These are phyloP conservation scores for Rhodotorula graminis DNA, from an alignment of 768 basidiomycete genomes.

Conservation along the genomic window DNA sequence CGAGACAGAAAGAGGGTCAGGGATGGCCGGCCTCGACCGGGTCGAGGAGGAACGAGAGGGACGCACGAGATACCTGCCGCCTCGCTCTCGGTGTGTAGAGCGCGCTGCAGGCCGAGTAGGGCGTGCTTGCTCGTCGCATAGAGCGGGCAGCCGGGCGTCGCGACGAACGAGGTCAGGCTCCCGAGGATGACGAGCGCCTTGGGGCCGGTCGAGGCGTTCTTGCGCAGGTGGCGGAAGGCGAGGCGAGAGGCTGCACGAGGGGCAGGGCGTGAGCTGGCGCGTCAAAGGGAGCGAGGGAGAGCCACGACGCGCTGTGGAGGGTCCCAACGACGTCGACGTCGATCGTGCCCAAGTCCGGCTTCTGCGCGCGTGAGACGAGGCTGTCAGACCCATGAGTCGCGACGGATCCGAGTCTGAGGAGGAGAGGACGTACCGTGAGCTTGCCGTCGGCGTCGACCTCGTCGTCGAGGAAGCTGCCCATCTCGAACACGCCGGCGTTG, in stretches of 20 bases:
- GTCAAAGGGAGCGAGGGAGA: neutral
- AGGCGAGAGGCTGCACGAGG: neutral
- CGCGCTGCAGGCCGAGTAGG: neutral
- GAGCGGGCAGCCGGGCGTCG: neutral
- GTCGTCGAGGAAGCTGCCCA: neutral
- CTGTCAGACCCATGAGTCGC: too few relatives aligned
- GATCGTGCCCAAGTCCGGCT: neutral
- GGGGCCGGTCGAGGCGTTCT: neutral
- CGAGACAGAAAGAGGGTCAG: neutral
- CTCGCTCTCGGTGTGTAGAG: neutral
- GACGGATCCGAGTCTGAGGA: too few relatives aligned
- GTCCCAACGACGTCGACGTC: neutral
- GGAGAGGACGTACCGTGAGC: neutral
- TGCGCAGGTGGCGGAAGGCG: neutral
- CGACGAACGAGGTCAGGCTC: neutral
- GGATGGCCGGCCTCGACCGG: too few relatives aligned
- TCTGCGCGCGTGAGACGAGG: too few relatives aligned
- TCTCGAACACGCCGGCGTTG: neutral
- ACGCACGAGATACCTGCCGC: neutral
- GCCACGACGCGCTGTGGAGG: neutral
- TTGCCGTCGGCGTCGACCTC: neutral
- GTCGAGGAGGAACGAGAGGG: too few relatives aligned
- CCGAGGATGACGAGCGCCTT: constrained; percentile 4
- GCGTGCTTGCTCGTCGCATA: constrained; percentile 1
- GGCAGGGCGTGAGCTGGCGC: neutral